Percentiles rank a stretch among this genome's conserved stretches.
Evolutionary conservation across 2,329 filamentous ascomycete genomes (phyloP).

Genomic region (Alternaria burnsii): DNA sequence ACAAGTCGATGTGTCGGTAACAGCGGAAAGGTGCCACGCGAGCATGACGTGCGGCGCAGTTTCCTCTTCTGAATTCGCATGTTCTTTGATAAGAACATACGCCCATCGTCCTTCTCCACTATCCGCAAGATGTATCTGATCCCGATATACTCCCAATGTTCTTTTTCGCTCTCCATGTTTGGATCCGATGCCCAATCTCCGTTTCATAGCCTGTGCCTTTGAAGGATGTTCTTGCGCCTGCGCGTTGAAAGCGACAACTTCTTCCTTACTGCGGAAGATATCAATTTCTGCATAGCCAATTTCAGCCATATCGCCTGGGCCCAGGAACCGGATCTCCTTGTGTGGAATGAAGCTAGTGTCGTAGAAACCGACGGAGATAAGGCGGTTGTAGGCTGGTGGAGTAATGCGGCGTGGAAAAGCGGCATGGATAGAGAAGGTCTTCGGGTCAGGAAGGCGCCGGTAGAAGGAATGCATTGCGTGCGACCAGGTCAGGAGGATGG

Average conservation of each 20-base stretch:
- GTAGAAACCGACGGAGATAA: constrained; percentile 33
- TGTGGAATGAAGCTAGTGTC: constrained; percentile 26
- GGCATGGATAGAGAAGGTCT: constrained; percentile 24
- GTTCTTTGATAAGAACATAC: constrained; percentile 24
- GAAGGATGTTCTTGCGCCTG: neutral
- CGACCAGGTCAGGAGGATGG: constrained; percentile 32
- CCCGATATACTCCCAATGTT: neutral
- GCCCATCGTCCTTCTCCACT: constrained; percentile 28
- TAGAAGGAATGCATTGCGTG: constrained; percentile 22
- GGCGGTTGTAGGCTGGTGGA: constrained; percentile 17
- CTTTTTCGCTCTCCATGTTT: neutral
- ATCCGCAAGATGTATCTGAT: constrained; percentile 6
- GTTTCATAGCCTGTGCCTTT: neutral
- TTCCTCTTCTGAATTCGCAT: neutral
- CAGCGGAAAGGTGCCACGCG: constrained; percentile 20
- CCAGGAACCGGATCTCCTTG: constrained; percentile 30
- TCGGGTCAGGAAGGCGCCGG: constrained; percentile 10
- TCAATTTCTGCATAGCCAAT: constrained; percentile 36
- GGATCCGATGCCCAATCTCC: neutral
- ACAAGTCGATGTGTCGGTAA: constrained; percentile 18
- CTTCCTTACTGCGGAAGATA: constrained; percentile 19
- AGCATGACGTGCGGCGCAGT: constrained; percentile 22
- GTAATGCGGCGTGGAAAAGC: constrained; percentile 26
- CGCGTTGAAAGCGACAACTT: neutral
- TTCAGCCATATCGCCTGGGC: constrained; percentile 23